phyloP scores from a whole-genome alignment of 495 filamentous ascomycete genomes.

The Daldinia grandis region DNA sequence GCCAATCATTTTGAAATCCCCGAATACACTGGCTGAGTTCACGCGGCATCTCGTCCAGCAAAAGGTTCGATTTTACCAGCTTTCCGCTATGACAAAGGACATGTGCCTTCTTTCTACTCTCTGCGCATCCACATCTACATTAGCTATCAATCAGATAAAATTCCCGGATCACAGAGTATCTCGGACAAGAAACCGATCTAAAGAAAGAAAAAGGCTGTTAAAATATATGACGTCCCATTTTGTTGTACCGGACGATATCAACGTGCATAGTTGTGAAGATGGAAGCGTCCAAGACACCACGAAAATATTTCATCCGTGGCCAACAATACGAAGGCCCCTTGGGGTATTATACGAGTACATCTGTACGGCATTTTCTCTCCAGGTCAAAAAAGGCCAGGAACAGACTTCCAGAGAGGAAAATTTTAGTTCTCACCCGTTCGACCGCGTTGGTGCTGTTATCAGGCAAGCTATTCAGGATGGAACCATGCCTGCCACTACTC shows the following conservation, averaged over 20 bases:
- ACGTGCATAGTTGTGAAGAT: background rate
- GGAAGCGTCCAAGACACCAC: background rate
- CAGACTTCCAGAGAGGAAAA: background rate
- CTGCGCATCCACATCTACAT: conserved; percentile 22
- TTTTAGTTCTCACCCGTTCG: conserved; percentile 28
- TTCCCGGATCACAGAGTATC: conserved; percentile 16
- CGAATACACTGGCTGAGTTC: conserved; percentile 11
- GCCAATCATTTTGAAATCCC: conserved; percentile 23
- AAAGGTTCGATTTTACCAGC: conserved; percentile 36
- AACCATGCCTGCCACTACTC: conserved; percentile 33
- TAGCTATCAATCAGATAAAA: conserved; percentile 20
- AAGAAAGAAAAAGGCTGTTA: conserved; percentile 19
- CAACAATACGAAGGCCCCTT: conserved; percentile 21
- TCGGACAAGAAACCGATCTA: conserved; percentile 1
- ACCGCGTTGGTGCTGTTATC: conserved; percentile 20
- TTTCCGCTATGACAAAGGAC: conserved; percentile 31
- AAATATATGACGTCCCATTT: conserved; percentile 21
- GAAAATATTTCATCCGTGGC: conserved; percentile 1
- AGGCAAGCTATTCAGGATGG: conserved; percentile 25
- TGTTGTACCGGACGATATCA: conserved; percentile 32
- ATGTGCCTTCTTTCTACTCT: conserved; percentile 36
- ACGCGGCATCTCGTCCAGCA: conserved; percentile 24
- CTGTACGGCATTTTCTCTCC: background rate
- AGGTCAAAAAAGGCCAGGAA: conserved; percentile 1
- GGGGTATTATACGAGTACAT: conserved; percentile 41